These are phyloP conservation scores for Solanum pimpinellifolium DNA, from an alignment of 257 asterid species.

Conservation along the genomic window DNA sequence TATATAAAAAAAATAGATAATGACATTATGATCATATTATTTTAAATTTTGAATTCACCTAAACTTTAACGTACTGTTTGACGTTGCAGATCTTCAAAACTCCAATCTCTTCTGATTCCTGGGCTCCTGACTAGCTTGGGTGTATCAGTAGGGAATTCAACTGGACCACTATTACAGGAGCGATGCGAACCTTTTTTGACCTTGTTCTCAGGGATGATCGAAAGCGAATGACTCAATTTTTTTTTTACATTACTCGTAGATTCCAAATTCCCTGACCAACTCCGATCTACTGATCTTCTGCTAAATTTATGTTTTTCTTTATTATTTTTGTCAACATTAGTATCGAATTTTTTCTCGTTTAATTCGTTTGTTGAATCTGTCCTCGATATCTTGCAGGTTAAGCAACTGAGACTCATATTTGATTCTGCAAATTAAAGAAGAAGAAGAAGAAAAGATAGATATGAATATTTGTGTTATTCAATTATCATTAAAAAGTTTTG, in stretches of 20 bases:
- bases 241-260: background rate
- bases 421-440: background rate
- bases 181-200: background rate
- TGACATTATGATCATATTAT: background rate
- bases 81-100: slow-evolving; percentile 20
- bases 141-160: background rate
- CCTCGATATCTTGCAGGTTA: slow-evolving; percentile 3
- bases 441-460: background rate
- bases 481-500: background rate
- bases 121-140: slow-evolving; percentile 33
- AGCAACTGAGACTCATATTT: slow-evolving; percentile 11
- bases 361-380: slow-evolving; percentile 6
- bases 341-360: background rate
- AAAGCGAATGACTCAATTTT: background rate
- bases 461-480: background rate
- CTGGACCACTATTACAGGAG: background rate
- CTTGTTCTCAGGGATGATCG: background rate
- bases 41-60: background rate
- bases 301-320: slow-evolving; percentile 2
- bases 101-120: slow-evolving; percentile 46
- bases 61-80: background rate
- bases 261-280: slow-evolving; percentile 33
- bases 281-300: slow-evolving; percentile 14
- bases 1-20: background rate
- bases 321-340: background rate